A percentile compares a stretch with the other conserved stretches of the same genome.
phyloP scores from a whole-genome alignment of 768 basidiomycete genomes.

The Lactifluus echinatus region DNA sequence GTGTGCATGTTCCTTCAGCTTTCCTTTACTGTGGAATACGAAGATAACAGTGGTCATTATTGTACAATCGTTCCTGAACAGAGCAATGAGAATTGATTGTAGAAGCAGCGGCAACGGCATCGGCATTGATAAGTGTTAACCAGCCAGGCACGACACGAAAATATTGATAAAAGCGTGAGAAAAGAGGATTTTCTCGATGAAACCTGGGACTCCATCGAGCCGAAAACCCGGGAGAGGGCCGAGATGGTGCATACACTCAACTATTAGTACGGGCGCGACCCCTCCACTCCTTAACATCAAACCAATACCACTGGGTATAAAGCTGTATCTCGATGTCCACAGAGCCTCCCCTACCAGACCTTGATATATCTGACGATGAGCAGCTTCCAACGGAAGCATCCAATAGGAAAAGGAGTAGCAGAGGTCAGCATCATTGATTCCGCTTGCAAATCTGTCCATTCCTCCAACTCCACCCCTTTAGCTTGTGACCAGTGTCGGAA shows the following conservation, averaged over 20 bases:
- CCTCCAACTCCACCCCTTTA: conserved; percentile 23
- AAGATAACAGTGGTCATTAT: conserved; percentile 13
- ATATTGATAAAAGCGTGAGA: too few relatives aligned
- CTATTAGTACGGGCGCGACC: too few relatives aligned
- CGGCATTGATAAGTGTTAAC: background rate
- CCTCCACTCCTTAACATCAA: background rate
- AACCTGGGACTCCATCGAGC: too few relatives aligned
- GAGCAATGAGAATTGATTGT: background rate
- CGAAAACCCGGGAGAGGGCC: background rate
- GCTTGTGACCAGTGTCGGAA: conserved; percentile 86
- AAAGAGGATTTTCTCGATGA: too few relatives aligned
- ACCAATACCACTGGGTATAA: background rate
- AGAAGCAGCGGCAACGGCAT: background rate
- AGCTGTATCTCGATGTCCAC: conserved; percentile 2
- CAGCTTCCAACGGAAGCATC: conserved; percentile 8
- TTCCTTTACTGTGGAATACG: conserved; percentile 18
- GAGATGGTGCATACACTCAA: background rate
- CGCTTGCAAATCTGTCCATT: background rate
- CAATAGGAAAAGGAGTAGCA: conserved; percentile 20
- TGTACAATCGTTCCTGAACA: conserved; percentile 10
- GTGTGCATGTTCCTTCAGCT: conserved; percentile 5
- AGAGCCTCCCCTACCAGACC: conserved; percentile 12
- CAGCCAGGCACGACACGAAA: too few relatives aligned
- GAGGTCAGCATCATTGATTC: conserved; percentile 10
- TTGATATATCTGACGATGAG: conserved; percentile 19